phyloP scores from a whole-genome alignment of 306 rosid species.

The Alnus glutinosa region DNA sequence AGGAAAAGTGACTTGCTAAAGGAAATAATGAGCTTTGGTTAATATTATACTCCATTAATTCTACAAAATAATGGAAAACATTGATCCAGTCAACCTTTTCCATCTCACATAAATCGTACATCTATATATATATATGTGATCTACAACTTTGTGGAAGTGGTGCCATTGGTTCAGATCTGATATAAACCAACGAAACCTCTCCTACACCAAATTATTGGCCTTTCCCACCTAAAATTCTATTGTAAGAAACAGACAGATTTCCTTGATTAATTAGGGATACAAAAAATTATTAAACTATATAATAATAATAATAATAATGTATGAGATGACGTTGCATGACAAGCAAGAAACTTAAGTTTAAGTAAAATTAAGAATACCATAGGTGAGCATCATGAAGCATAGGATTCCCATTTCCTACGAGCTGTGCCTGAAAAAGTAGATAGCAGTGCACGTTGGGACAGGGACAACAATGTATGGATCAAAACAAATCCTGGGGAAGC shows the following conservation, averaged over 20 bases:
- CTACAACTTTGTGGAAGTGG: too few relatives aligned
- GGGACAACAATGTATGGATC: slow-evolving; percentile 13
- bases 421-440: background rate
- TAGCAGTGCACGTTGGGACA: slow-evolving; percentile 1
- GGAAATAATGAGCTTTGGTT: too few relatives aligned
- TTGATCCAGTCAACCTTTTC: too few relatives aligned
- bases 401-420: background rate
- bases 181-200: background rate
- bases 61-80: too few relatives aligned
- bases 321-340: background rate
- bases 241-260: background rate
- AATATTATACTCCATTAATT: too few relatives aligned
- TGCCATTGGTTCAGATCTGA: too few relatives aligned
- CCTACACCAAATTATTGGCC: background rate
- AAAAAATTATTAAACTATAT: background rate
- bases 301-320: background rate
- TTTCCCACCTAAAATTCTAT: slow-evolving; percentile 6
- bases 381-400: background rate
- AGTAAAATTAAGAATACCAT: background rate
- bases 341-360: background rate
- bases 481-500: slow-evolving; percentile 3
- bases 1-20: too few relatives aligned
- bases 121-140: too few relatives aligned
- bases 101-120: too few relatives aligned
- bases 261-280: background rate